Conservation (phyloP, 768 basidiomycete genomes). For the Rhodotorula taiwanensis region DNA sequence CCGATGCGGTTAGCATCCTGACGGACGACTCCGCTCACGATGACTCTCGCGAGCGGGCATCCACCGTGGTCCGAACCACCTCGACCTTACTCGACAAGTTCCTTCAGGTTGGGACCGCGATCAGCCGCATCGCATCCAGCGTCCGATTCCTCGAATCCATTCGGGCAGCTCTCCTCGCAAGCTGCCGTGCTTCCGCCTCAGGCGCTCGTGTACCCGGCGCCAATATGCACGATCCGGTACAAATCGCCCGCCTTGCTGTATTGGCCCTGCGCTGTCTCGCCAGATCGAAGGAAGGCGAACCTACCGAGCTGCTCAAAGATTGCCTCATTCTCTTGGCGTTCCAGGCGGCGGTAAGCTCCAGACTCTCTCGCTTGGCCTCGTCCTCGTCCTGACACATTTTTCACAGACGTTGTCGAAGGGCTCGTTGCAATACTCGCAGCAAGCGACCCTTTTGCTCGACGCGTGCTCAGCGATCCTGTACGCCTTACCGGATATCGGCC, state of each 20-base stretch:
- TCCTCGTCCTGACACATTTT: neutral
- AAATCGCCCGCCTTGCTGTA: constrained; percentile 8
- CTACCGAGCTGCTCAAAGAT: constrained; percentile 14
- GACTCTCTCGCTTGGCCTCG: too few species aligned
- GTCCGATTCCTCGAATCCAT: constrained; percentile 16
- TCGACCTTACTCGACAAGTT: constrained; percentile 29
- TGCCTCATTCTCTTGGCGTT: constrained; percentile 10
- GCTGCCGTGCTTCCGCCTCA: neutral
- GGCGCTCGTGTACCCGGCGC: too few species aligned
- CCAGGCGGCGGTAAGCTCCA: constrained; percentile 11
- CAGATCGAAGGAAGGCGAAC: constrained; percentile 5
- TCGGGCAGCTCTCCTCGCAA: neutral
- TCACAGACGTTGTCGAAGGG: constrained; percentile 3
- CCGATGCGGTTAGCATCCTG: constrained; percentile 12
- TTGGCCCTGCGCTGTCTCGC: constrained; percentile 16
- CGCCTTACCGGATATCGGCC: constrained; percentile 16
- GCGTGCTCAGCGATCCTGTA: constrained; percentile 23
- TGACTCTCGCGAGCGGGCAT: neutral
- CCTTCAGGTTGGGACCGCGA: constrained; percentile 8
- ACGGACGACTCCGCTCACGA: neutral
- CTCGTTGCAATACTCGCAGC: neutral
- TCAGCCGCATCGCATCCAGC: neutral
- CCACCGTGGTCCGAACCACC: neutral
- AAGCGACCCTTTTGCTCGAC: constrained; percentile 21
- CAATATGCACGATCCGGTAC: neutral